Evolutionary conservation across 1,284 basidiomycete genomes (phyloP), one percentile per base, ranked within the genome.

Genomic region (Tylopilus orsonianus): DNA sequence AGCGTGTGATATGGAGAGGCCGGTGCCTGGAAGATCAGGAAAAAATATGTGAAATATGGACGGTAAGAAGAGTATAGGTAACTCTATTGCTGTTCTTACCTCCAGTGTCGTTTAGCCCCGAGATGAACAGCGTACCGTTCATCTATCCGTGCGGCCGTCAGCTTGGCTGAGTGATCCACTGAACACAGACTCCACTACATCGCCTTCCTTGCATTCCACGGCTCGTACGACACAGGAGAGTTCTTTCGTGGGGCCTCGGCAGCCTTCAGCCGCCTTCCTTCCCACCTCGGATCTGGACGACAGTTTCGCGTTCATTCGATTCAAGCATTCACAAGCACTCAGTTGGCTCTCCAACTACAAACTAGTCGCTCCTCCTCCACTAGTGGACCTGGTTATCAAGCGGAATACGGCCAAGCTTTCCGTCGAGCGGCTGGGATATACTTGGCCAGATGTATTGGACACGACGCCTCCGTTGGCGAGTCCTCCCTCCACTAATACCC

Each of bases 1-100:
- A 90, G 67, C 73, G 84, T 49, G 73, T 90, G 52, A 83, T 90
- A 50, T 88, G 81, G 77, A 76, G 81, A 58, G 87, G 87, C 16
- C 78, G 87, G 38, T 74, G 77, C 59, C 70, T 90, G 41, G 68
- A 65, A 22, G 83, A 90, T 65, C 71, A 75, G 35, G 86, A 90
- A 71, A 77, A 73, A 55, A 73, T 90, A 19, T 70, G 74, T 47
- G 77, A 81, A 41, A 68, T 90, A 36, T 88, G 87, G 85, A 80
- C 80, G 77, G 85, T 84, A 56, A 58, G 76, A 61, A 41, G 37
- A 23, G 13, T 35, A 53, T 19, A 49, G 41, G 27, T 42, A 16
- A 43, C 41, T 40, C 29, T 27, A 20, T 38, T 49, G 43, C 50
- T 44, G 34, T 42, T 44, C 41, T 54, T 42, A 55, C 24, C 18